Base-by-base conservation (phyloP, 2,329 filamentous ascomycete genomes). In the Phyllosticta citrichinensis region DNA sequence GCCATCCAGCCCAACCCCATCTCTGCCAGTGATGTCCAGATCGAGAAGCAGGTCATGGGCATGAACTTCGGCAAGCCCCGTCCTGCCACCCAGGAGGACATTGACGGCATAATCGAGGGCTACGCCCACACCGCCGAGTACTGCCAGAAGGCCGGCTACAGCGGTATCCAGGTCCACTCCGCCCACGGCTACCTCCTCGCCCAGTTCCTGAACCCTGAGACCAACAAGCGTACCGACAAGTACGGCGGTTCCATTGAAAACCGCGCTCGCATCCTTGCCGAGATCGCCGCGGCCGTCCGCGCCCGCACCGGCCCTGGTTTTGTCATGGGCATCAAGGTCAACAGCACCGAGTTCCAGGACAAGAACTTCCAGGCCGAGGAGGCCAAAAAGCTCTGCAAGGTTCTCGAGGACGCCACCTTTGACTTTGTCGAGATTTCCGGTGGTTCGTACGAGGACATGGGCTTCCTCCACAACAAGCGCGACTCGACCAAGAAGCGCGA, bases 111-210 rank as follows among this genome's bases (percentile, higher is more conserved):
- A n/a, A 77, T 85, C n/a, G 77, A 83, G 22, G 79, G 79, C 2
- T 88, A 86, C 66, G 81, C 81, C 0, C 80, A 87, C 65, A 78
- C 83, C 0, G 82, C 83, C 1, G 80, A 81, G 65, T 86, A 80
- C 64, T 73, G 84, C 10, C 76, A 85, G 63, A 81, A 81, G 66
- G 82, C 81, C 2, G 84, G 84, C 5, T 87, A 68, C 60, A 77
- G 80, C 63, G 78, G 78, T 9, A 70, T 75, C 22, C 64, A 76
- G 62, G 65, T 76, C 11, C 74, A 76, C 64, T 73, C 67, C 35
- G 74, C 73, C 9, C 71, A 73, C 62, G 71, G 71, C 12, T 74
- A 73, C 63, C 67, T 74, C 3, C 68, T 75, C 19, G 69, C 72
- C 5, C 73, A 75, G 52, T 75, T 75, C 66, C 66, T 75, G n/a